Evolutionary conservation across 495 filamentous ascomycete genomes (phyloP).

Genomic region (Xylaria grammica): DNA sequence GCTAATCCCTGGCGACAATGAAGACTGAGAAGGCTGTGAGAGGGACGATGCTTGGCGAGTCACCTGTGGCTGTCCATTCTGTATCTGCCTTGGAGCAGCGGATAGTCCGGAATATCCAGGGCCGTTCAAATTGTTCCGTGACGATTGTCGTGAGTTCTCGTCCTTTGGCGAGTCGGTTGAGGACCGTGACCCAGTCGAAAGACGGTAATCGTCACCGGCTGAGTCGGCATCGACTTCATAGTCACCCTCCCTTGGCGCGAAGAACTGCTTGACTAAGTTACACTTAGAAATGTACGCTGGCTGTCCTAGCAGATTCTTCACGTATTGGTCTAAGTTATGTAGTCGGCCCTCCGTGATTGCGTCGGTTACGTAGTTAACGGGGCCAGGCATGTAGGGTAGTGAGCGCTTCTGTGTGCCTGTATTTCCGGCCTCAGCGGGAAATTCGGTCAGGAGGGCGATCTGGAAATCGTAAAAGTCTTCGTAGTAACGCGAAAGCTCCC

Average conservation of each 20-base stretch:
- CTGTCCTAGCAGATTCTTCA: constrained; percentile 86
- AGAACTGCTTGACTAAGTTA: constrained; percentile 83
- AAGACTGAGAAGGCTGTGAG: constrained; percentile 69
- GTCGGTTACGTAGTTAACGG: constrained; percentile 96
- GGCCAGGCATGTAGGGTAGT: constrained; percentile 97
- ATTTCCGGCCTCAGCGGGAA: constrained; percentile 89
- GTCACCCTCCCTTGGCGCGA: constrained; percentile 87
- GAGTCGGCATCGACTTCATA: constrained; percentile 82
- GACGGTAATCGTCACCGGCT: constrained; percentile 69
- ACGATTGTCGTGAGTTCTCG: constrained; percentile 74
- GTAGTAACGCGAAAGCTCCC: constrained; percentile 92
- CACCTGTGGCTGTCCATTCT: constrained; percentile 64
- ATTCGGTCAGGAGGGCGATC: constrained; percentile 90
- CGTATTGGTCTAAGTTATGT: constrained; percentile 90
- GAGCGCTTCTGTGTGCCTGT: constrained; percentile 76
- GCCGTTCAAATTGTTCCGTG: constrained; percentile 70
- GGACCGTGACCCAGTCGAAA: constrained; percentile 74
- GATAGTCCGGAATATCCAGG: constrained; percentile 59
- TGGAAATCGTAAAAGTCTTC: constrained; percentile 99
- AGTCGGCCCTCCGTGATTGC: constrained; percentile 92
- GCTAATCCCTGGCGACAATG: constrained; percentile 54
- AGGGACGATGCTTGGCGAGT: constrained; percentile 75
- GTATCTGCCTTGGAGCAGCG: constrained; percentile 61
- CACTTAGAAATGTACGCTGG: constrained; percentile 82
- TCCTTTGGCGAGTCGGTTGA: constrained; percentile 61